Percentiles rank a stretch among this genome's conserved stretches.
These are phyloP conservation scores for Pythium volutum DNA, from an alignment of 352 stramenopile genomes.

Conservation along the genomic window DNA sequence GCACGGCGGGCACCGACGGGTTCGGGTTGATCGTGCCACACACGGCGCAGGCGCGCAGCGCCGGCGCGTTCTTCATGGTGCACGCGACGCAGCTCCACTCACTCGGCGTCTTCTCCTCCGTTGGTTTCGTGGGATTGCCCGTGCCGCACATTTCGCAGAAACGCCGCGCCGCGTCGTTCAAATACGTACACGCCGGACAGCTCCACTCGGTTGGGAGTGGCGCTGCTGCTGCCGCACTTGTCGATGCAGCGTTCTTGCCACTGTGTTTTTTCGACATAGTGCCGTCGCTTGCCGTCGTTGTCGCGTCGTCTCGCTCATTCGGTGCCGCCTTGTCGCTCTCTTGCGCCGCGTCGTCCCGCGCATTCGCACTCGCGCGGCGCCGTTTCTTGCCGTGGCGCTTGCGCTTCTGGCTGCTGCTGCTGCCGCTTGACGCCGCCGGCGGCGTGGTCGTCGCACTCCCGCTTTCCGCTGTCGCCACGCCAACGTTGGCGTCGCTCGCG, in stretches of 20 bases:
- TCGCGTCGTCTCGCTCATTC: not conserved
- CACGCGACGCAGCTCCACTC: slow-evolving; percentile 70
- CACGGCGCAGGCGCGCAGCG: slow-evolving; percentile 45
- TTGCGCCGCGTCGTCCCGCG: not conserved
- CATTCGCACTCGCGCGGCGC: not conserved
- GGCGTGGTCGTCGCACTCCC: not conserved
- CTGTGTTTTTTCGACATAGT: not conserved
- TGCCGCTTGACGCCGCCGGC: not conserved
- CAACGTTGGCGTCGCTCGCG: not conserved
- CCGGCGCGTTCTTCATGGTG: slow-evolving; percentile 62
- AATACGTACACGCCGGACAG: slow-evolving; percentile 67
- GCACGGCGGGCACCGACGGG: slow-evolving; percentile 25
- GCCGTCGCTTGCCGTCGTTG: not conserved
- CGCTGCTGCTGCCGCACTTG: not conserved
- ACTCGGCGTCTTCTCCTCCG: slow-evolving; percentile 12
- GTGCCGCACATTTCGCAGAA: slow-evolving; percentile 82
- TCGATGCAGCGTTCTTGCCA: not conserved
- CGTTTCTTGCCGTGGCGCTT: slow-evolving; percentile 23
- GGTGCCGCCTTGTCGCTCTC: not conserved
- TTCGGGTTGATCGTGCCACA: slow-evolving; percentile 71
- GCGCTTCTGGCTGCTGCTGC: slow-evolving; percentile 20
- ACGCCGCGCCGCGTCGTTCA: slow-evolving; percentile 54
- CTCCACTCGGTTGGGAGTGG: slow-evolving; percentile 47
- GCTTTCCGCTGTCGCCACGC: not conserved
- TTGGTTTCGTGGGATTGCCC: slow-evolving; percentile 38